phyloP scores from a whole-genome alignment of 805 yeast genomes.

The Suhomyces tanzawaensis region DNA sequence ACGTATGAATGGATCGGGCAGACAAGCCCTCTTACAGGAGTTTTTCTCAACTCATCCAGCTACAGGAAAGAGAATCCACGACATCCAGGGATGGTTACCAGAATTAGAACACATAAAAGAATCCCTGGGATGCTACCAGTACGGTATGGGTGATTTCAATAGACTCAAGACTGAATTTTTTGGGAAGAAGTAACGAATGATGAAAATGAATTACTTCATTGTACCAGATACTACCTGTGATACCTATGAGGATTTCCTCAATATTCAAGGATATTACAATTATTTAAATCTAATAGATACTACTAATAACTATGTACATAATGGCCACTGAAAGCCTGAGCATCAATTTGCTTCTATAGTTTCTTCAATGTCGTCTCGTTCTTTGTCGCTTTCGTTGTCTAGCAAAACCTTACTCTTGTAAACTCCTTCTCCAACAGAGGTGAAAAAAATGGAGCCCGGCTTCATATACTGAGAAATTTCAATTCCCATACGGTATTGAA shows the following conservation, averaged over 20 bases:
- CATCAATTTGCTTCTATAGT: no score
- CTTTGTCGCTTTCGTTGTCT: neutral
- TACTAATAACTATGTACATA: no score
- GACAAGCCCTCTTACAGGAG: slow-evolving; percentile 43
- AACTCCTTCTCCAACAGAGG: slow-evolving; percentile 8
- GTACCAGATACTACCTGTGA: no score
- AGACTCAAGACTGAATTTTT: neutral
- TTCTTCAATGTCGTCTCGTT: neutral
- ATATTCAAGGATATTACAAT: no score
- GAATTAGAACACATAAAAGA: slow-evolving; percentile 48
- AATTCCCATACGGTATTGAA: slow-evolving; percentile 18
- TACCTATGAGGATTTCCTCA: no score
- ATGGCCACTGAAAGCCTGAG: no score
- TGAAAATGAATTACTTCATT: no score
- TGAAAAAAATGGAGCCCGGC: slow-evolving; percentile 6
- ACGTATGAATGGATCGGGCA: slow-evolving; percentile 36
- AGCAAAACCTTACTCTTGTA: slow-evolving; percentile 10
- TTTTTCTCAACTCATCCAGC: slow-evolving; percentile 89
- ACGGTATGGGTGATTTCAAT: neutral
- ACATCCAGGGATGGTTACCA: slow-evolving; percentile 68
- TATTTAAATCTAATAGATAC: no score
- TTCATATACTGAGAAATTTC: slow-evolving; percentile 17
- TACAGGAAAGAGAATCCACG: slow-evolving; percentile 64
- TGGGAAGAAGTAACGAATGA: neutral
- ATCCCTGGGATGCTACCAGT: slow-evolving; percentile 38